phyloP scores from a whole-genome alignment of 164 flowering plant genomes.

The Nymphaea thermarum region DNA sequence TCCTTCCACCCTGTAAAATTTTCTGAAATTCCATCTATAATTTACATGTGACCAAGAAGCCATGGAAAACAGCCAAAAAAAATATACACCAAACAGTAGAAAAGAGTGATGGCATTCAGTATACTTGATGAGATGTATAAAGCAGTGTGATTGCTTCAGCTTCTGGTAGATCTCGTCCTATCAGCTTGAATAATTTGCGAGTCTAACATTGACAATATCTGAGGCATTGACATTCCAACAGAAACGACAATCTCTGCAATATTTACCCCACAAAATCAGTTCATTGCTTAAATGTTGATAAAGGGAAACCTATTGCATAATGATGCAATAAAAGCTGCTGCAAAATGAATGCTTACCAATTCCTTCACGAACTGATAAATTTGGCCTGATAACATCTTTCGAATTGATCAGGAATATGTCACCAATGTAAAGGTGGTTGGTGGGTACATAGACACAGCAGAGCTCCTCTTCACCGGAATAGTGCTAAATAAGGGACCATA shows the following conservation, averaged over 20 bases:
- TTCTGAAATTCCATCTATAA: not conserved
- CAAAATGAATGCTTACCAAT: conserved; percentile 33
- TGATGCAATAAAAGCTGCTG: not conserved
- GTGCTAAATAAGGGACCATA: conserved; percentile 19
- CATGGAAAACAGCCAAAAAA: not conserved
- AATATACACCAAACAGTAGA: not conserved
- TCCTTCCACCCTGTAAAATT: not conserved
- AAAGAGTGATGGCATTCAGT: not conserved
- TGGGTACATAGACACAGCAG: conserved; percentile 70
- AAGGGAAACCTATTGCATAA: too few relatives aligned
- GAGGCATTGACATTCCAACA: conserved; percentile 83
- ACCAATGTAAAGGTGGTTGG: conserved; percentile 75
- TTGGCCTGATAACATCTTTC: conserved; percentile 64
- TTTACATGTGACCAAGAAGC: not conserved
- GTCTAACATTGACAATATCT: conserved; percentile 48
- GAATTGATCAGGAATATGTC: conserved; percentile 58
- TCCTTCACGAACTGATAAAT: conserved; percentile 71
- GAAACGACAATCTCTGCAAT: conserved; percentile 66
- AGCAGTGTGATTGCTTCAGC: conserved; percentile 8
- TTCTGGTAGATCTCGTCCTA: conserved; percentile 38
- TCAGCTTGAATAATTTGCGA: conserved; percentile 23
- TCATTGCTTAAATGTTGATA: too few relatives aligned
- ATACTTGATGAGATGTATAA: too few relatives aligned
- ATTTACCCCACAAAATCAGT: not conserved
- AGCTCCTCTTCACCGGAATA: conserved; percentile 65